phyloP scores from a whole-genome alignment of 768 basidiomycete species.

The Tubosaeta brunneosetosa region DNA sequence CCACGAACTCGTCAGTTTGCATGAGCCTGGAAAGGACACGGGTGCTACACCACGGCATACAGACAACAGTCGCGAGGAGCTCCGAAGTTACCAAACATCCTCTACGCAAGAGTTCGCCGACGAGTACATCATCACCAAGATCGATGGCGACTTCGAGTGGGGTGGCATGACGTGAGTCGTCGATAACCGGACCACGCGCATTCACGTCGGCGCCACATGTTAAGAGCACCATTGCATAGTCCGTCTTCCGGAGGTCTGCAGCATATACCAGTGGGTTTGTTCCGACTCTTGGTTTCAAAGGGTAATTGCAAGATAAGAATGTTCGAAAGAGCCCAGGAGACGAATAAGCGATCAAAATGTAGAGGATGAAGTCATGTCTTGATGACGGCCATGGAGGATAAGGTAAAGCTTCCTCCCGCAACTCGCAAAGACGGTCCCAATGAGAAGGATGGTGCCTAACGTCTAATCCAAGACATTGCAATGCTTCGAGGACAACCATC shows the following conservation, averaged over 20 bases:
- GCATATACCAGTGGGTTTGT: not conserved
- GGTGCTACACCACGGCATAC: slow-evolving; percentile 5
- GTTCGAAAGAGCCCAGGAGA: not conserved
- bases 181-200: not conserved
- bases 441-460: not conserved
- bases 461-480: not conserved
- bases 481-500: not conserved
- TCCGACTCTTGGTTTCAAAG: not conserved
- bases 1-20: not conserved
- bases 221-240: slow-evolving; percentile 1
- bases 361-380: not conserved
- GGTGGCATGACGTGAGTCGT: not conserved
- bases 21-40: not conserved
- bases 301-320: not conserved
- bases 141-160: slow-evolving; percentile 1
- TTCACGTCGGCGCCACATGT: not conserved
- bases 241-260: not conserved
- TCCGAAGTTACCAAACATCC: not conserved
- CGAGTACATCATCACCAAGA: not conserved
- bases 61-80: not conserved
- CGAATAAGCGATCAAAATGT: slow-evolving; percentile 2
- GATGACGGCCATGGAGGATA: slow-evolving; percentile 5
- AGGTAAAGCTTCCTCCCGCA: not conserved
- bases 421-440: not conserved
- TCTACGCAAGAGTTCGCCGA: not conserved